Conservation (phyloP, 352 stramenopile genomes). For the Pythium oligandrum region DNA sequence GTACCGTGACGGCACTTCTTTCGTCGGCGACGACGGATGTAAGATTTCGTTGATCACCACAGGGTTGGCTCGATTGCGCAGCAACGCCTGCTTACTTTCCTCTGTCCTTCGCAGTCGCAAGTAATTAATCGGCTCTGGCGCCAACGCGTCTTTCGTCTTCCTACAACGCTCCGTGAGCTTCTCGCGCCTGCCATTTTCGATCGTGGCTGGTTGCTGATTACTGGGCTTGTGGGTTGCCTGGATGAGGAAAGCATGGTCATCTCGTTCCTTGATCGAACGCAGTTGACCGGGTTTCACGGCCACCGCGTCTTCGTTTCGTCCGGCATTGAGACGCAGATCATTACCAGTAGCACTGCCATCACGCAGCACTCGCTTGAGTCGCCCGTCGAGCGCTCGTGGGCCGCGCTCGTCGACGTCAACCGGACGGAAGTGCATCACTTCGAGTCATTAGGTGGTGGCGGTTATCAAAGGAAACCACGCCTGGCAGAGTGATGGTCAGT, state of each 20-base stretch:
- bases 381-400: not conserved
- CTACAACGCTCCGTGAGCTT: not conserved
- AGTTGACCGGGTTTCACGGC: slow-evolving; percentile 9
- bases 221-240: slow-evolving; percentile 9
- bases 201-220: slow-evolving; percentile 1
- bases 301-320: not conserved
- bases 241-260: not conserved
- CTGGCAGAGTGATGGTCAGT: not conserved
- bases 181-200: not conserved
- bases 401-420: not conserved
- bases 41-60: slow-evolving; percentile 49
- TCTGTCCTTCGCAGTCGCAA: slow-evolving; percentile 54
- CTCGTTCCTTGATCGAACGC: slow-evolving; percentile 9
- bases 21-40: slow-evolving; percentile 15
- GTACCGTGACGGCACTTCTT: not conserved
- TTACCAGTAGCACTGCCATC: too few species aligned
- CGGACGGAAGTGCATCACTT: slow-evolving; percentile 3
- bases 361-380: too few species aligned
- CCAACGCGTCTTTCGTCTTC: slow-evolving; percentile 1
- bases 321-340: too few species aligned
- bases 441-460: not conserved
- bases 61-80: slow-evolving; percentile 35
- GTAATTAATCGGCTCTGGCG: slow-evolving; percentile 58
- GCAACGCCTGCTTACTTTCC: slow-evolving; percentile 37
- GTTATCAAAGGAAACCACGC: not conserved